Base-by-base conservation (phyloP, 2,329 filamentous ascomycete species). In the Hypoxylon sp. region DNA sequence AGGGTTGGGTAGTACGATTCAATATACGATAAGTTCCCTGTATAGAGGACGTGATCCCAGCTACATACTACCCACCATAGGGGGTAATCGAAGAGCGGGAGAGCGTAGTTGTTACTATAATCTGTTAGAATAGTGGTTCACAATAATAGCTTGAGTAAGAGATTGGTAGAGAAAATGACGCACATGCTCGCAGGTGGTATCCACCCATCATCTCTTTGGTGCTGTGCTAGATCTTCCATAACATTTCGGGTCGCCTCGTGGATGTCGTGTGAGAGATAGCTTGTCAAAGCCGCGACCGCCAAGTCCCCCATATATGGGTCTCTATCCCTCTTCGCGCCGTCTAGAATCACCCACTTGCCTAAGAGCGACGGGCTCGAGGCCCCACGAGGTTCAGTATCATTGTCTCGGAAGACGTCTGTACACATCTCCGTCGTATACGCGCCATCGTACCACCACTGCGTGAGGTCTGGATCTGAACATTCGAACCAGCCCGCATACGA, bases 261-360 rank as follows among this genome's bases (percentile, higher is more conserved):
- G 34, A 79, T 75, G 68, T 83, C 71, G 59, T 85, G 85, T 4
- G 80, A 83, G 11, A 87, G 70, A 64, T 85, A 87, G 1, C 79
- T 78, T 5, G 85, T 86, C 59, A 84, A 71, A 0, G 81, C 80
- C 2, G 84, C 77, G 1, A 87, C 83, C 2, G 83, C 84, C 34
- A 87, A 72, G 61, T 86, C 85, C 2, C 85, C 85, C 14, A 85
- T 80, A 67, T 87, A 87, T 1, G 85, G 85, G 58, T 86, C 84
- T 14, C 85, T 79, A 59, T 87, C 84, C 48, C 85, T 74, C 71
- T 87, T 87, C 0, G 85, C 80, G 3, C 84, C 85, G 68, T 87
- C 85, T 52, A 81, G 79, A 4, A 86, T 72, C 1, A 86, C 83
- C 38, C 81, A 71, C 60, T 84, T 85, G 0, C 80, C 82, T 14